phyloP scores from a whole-genome alignment of 1,284 basidiomycete genomes.

The Farysia itapuensis region DNA sequence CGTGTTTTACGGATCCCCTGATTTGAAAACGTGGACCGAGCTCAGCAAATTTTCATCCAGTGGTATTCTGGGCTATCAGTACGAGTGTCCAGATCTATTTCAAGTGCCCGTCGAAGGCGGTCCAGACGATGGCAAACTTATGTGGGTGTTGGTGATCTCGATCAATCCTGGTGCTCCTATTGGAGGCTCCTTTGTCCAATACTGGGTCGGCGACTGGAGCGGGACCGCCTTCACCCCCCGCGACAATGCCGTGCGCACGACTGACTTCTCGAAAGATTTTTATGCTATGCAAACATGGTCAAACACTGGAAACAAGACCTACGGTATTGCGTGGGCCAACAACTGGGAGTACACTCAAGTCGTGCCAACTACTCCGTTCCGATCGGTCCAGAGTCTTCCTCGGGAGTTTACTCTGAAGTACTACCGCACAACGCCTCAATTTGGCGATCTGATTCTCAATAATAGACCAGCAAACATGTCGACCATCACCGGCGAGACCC shows the following conservation, averaged over 20 bases:
- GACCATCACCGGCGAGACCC: slow-evolving; percentile 34
- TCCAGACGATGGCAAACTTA: slow-evolving; percentile 42
- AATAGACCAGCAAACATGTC: slow-evolving; percentile 54
- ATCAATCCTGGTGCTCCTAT: slow-evolving; percentile 53
- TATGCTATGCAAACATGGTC: slow-evolving; percentile 62
- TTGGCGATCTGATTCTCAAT: slow-evolving; percentile 55
- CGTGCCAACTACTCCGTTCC: slow-evolving; percentile 61
- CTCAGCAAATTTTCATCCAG: slow-evolving; percentile 56
- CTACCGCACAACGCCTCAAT: slow-evolving; percentile 44
- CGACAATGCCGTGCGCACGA: slow-evolving; percentile 55
- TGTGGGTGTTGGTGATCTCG: slow-evolving; percentile 40
- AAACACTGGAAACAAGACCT: slow-evolving; percentile 44
- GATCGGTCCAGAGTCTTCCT: slow-evolving; percentile 59
- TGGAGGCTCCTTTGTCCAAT: slow-evolving; percentile 60
- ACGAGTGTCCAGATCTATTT: slow-evolving; percentile 60
- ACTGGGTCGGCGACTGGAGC: slow-evolving; percentile 61
- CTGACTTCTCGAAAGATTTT: slow-evolving; percentile 62
- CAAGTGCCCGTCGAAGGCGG: slow-evolving; percentile 56
- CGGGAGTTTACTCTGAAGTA: slow-evolving; percentile 54
- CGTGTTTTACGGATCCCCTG: slow-evolving; percentile 60
- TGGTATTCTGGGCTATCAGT: slow-evolving; percentile 59
- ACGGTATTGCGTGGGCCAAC: slow-evolving; percentile 61
- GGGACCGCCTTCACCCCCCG: slow-evolving; percentile 59
- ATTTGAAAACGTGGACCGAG: slow-evolving; percentile 61
- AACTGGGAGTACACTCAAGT: slow-evolving; percentile 62